These are phyloP conservation scores for Xylaria sp. DNA, from an alignment of 2,329 filamentous ascomycete species.

Conservation along the genomic window DNA sequence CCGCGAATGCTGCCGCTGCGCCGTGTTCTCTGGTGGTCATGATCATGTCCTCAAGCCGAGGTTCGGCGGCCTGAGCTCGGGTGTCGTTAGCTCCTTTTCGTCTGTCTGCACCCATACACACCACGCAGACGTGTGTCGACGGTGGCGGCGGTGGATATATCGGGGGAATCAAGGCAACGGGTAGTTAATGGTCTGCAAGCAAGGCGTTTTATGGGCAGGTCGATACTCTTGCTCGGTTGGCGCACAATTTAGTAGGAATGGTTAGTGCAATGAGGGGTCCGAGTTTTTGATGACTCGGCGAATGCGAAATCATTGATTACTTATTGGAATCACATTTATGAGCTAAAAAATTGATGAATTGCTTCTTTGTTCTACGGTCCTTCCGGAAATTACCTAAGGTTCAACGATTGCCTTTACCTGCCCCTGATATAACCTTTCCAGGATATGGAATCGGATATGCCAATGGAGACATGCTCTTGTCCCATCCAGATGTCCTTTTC, in stretches of 20 bases:
- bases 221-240: constrained; percentile 31
- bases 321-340: background rate
- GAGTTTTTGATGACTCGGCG: constrained; percentile 13
- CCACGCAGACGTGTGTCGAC: background rate
- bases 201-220: constrained; percentile 39
- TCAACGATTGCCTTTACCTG: background rate
- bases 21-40: background rate
- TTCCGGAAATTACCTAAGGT: no score
- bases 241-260: constrained; percentile 28
- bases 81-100: constrained; percentile 14
- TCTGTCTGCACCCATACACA: constrained; percentile 8
- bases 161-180: constrained; percentile 11
- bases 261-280: constrained; percentile 19
- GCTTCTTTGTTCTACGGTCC: background rate
- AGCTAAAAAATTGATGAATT: background rate
- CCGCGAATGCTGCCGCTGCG: background rate
- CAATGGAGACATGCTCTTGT: background rate
- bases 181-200: constrained; percentile 35
- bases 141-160: constrained; percentile 12
- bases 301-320: constrained; percentile 24
- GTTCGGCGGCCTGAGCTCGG: constrained; percentile 2
- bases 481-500: no score
- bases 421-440: background rate
- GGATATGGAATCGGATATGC: background rate
- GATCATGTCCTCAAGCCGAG: background rate